phyloP scores from a whole-genome alignment of 2,329 filamentous ascomycete species.

The Fusarium devonianum region DNA sequence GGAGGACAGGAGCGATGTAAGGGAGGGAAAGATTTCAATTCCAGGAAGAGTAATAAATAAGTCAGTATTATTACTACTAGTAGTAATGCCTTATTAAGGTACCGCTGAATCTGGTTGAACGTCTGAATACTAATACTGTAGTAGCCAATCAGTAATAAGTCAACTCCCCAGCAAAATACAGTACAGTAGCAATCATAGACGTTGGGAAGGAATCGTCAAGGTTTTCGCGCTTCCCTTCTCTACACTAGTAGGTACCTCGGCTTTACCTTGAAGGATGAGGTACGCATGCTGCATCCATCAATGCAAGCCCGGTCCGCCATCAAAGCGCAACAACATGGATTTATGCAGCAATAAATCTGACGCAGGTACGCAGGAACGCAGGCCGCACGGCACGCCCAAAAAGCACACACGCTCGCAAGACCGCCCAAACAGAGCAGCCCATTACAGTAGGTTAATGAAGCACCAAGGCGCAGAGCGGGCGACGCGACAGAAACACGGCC shows the following conservation, averaged over 20 bases:
- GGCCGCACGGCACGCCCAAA: slow-evolving; percentile 9
- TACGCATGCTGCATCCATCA: slow-evolving; percentile 7
- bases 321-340: slow-evolving; percentile 15
- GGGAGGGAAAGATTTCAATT: slow-evolving; percentile 19
- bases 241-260: too few relatives aligned
- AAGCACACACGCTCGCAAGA: not conserved
- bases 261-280: not conserved
- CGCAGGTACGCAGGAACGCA: slow-evolving; percentile 32
- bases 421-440: slow-evolving; percentile 8
- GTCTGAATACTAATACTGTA: too few relatives aligned
- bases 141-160: too few relatives aligned
- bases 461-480: slow-evolving; percentile 4
- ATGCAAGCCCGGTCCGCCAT: too few relatives aligned
- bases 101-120: too few relatives aligned
- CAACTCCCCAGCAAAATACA: too few relatives aligned
- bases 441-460: too few relatives aligned
- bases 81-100: slow-evolving; percentile 21
- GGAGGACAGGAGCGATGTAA: slow-evolving; percentile 26
- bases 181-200: too few relatives aligned
- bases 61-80: too few relatives aligned
- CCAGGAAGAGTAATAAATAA: slow-evolving; percentile 14
- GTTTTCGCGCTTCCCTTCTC: not conserved
- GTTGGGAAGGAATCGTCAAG: too few relatives aligned
- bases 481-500: too few relatives aligned
- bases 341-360: slow-evolving; percentile 9